Base-by-base conservation (phyloP, 768 basidiomycete genomes). In the Paxillus involutus region DNA sequence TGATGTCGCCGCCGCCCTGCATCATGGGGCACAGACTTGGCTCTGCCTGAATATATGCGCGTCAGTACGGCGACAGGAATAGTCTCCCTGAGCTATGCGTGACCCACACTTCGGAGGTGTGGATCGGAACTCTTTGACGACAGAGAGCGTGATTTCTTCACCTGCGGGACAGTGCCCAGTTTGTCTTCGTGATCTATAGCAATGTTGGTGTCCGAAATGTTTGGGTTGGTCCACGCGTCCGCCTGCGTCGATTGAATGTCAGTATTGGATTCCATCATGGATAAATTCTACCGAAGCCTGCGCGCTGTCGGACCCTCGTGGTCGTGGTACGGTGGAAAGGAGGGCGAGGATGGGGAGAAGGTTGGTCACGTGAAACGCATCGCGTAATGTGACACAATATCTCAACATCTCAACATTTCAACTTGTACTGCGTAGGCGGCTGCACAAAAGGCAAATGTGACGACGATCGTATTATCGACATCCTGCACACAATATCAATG, bases 31-130 rank as follows among this genome's bases (percentile, higher is more conserved):
- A 33, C 10, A 21, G 42, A 40, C 30, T 13, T n/a, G 4, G 19
- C 14, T 36, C 33, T 19, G 36, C 29, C 66, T 68, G 55, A 8
- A 57, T 59, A 56, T 44, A 62, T 49, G 59, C 56, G 16, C 12
- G 30, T 53, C n/a, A 40, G 29, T 12, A 44, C 24, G 29, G n/a
- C 7, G 46, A 11, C 2, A 32, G 19, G 46, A 44, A 9, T 6
- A 12, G 4, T 7, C 12, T 0, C 19, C 44, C 16, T 10, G 36
- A 13, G 19, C 7, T 19, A 42, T 21, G 19, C 5, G 24, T 26
- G 13, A 47, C 63, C 40, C 44, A 59, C 66, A 6, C 53, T 9
- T 17, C 39, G n/a, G 44, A 29, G 12, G 12, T 11, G 24, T 35
- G 16, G 0, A 9, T 4, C n/a, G 47, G 43, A 1, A 10, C 41